Conservation (phyloP, 1,284 basidiomycete genomes). For the Microstroma glucosiphilum region DNA sequence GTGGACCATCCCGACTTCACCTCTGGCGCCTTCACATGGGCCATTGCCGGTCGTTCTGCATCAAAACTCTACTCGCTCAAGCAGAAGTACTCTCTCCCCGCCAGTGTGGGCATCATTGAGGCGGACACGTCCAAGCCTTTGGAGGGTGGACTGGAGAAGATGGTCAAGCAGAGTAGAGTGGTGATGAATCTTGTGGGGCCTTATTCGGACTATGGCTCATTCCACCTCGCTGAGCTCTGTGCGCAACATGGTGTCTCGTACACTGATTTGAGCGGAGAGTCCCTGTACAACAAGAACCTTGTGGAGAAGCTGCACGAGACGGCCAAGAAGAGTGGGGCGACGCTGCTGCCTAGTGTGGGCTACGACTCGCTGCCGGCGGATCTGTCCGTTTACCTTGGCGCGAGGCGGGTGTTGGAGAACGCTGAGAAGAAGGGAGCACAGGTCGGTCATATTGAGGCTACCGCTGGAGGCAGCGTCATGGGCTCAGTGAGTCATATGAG, state of each 20-base stretch:
- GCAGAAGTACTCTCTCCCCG: not conserved
- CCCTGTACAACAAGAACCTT: conserved; percentile 8
- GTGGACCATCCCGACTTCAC: conserved; percentile 1
- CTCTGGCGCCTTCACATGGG: conserved; percentile 7
- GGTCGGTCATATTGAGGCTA: not conserved
- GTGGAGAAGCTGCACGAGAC: conserved; percentile 3
- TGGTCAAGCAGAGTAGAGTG: conserved; percentile 6
- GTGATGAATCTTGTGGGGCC: conserved; percentile 14
- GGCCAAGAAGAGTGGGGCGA: conserved; percentile 9
- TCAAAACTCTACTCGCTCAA: conserved; percentile 5
- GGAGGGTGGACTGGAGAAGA: not conserved
- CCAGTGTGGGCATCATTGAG: conserved; percentile 6
- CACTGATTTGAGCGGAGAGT: conserved; percentile 13
- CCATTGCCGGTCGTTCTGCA: conserved; percentile 10
- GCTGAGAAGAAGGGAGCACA: conserved; percentile 7
- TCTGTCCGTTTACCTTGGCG: conserved; percentile 8
- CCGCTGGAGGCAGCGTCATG: not conserved
- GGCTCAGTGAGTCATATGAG: not conserved
- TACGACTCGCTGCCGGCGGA: conserved; percentile 10
- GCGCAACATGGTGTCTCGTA: conserved; percentile 9
- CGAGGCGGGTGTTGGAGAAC: conserved; percentile 6
- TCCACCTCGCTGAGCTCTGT: conserved; percentile 9
- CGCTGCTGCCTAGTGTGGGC: conserved; percentile 9
- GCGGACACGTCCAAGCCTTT: conserved; percentile 1
- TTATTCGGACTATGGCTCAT: conserved; percentile 7